Base-by-base conservation (phyloP, 805 yeast genomes). In the Kuraishia ogatae region DNA sequence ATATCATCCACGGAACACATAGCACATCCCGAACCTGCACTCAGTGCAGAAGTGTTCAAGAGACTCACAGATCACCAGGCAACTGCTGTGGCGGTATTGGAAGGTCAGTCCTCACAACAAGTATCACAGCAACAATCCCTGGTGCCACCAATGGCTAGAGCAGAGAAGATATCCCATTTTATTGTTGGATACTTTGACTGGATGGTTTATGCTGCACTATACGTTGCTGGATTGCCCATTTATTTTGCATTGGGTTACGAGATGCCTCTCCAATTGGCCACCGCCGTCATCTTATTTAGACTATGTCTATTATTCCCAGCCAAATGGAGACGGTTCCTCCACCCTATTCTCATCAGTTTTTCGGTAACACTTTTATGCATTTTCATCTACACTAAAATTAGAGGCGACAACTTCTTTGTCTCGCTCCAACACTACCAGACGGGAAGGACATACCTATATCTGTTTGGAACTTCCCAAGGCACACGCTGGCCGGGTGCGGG, bases 401-500 rank as follows among this genome's bases (percentile, higher is more conserved):
- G 76, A 48, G 64, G 68, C 26, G 64, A 67, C n/a, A 78, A 80
- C 46, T 86, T 85, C 59, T 68, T 82, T 46, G 73, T 71, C 1
- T 77, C 77, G 26, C 72, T 88, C 56, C 63, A 69, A 48, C 72
- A 74, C 59, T 88, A 84, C 70, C 81, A 83, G 59, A 87, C 93
- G 0, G 92, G 92, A 0, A 75, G 84, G 54, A 85, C 74, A 15
- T 88, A 88, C 62, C 65, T 84, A 50, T 69, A 77, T 55, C 72
- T 88, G 26, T 85, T 86, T 66, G 77, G 77, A 60, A 66, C 70
- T 24, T 58, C 68, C 22, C 61, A 65, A 2, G 61, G 63, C 54
- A 60, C 65, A 2, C 64, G 67, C 21, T 78, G 82, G 79, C 94
- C 96, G 0, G 96, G 96, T 0, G 88, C 92, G 15, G 96, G 96